Evolutionary conservation across 202 grass and related monocot genomes (phyloP).

Genomic region (Sporobolus alterniflorus): DNA sequence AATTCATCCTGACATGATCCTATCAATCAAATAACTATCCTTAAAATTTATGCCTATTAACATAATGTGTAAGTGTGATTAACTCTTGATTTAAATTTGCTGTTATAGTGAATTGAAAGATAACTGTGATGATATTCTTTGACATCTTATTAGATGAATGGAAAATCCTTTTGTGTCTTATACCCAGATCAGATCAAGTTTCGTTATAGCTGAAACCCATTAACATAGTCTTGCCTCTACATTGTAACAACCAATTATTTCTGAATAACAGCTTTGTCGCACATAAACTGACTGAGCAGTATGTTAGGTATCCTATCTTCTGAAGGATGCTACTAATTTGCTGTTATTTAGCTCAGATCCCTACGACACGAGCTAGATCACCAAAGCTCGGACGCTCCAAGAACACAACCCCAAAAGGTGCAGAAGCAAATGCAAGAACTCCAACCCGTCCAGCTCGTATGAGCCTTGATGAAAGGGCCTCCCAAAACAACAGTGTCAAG

Average conservation of each 20-base stretch:
- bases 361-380: constrained; percentile 65
- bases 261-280: not conserved
- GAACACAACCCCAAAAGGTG: constrained; percentile 30
- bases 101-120: not conserved
- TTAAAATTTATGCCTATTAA: not conserved
- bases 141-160: constrained; percentile 11
- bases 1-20: constrained; percentile 9
- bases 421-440: constrained; percentile 27
- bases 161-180: not conserved
- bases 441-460: constrained; percentile 40
- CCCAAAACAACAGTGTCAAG: constrained; percentile 34
- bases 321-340: constrained; percentile 22
- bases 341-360: constrained; percentile 44
- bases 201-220: not conserved
- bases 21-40: constrained; percentile 3
- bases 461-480: constrained; percentile 53
- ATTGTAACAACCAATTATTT: not conserved
- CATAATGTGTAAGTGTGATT: not conserved
- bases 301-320: constrained; percentile 5
- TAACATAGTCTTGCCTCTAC: not conserved
- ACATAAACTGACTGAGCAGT: not conserved
- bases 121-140: not conserved
- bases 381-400: constrained; percentile 69
- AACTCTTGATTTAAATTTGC: constrained; percentile 18
- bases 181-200: constrained; percentile 13